Base-by-base conservation (phyloP, 345 rosid species). In the Eucalyptus grandis region DNA sequence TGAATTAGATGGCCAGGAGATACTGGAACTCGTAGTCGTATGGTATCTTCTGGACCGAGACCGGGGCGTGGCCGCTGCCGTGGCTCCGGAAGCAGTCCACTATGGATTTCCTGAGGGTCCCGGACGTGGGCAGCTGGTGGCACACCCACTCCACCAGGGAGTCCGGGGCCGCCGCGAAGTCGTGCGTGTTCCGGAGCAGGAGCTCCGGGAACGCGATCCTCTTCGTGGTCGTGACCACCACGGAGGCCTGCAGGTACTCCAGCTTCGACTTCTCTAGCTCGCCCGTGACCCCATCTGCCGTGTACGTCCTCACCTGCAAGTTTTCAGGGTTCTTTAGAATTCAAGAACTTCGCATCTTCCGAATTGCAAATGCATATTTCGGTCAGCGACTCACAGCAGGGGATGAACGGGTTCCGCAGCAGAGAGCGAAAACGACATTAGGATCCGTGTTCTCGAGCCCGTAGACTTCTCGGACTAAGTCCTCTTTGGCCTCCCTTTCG, bases 1-100 rank as follows among this genome's bases (percentile, higher is more conserved):
- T 2, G 83, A 77, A 37, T 88, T 93, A 95, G 89, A 97, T 96
- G 24, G 97, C 96, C 90, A 98, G 89, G 65, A 98, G 93, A 89
- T 96, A 98, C 90, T 94, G 98, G 89, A 98, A 98, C 92, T 98
- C 98, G 67, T 93, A 95, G 91, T 97, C 99, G 88, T 95, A 97
- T 2, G 97, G 96, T 82, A 95, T 91, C 92, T 96, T 95, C 90
- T 96, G 98, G 46, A 97, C 95, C 7, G 94, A 89, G 47, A 83
- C 69, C 26, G 91, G 89, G 11, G 94, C 37, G 22, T 91, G 91
- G 11, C 94, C 95, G 90, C 94, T 92, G 43, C 91, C 93, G 90
- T 91, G 93, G 82, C 93, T 89, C 90, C 96, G 93, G 91, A 95
- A 96, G 94, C 97, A 98, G 65, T 98, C 99, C 91, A 95, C 98